Conservation (phyloP, 2,329 filamentous ascomycete genomes). For the Ceratocystis ficicola region DNA sequence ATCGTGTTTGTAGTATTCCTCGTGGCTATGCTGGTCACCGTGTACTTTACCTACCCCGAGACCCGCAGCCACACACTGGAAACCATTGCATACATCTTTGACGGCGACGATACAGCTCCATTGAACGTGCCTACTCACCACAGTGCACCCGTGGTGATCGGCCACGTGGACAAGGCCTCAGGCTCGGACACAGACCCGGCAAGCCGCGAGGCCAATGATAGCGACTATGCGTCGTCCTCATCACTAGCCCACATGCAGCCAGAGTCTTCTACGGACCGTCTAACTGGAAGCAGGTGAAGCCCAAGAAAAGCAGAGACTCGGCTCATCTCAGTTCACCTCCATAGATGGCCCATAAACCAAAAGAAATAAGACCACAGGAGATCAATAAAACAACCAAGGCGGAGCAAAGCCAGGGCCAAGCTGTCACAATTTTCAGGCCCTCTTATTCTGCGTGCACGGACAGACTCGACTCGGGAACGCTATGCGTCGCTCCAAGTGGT, state of each 20-base stretch:
- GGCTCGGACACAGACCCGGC: slow-evolving; percentile 6
- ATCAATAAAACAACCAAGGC: neutral
- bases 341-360: neutral
- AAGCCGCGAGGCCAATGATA: neutral
- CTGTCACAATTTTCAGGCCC: too few species aligned
- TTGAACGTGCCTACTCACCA: neutral
- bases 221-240: neutral
- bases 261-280: neutral
- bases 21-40: slow-evolving; percentile 36
- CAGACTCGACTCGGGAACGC: neutral
- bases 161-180: neutral
- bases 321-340: neutral
- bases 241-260: neutral
- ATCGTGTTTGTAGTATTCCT: slow-evolving; percentile 36
- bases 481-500: neutral
- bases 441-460: neutral
- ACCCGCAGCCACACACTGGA: slow-evolving; percentile 44
- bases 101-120: slow-evolving; percentile 12
- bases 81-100: slow-evolving; percentile 23
- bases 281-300: neutral
- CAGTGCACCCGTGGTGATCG: neutral
- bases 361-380: neutral
- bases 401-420: neutral
- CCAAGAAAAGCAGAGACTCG: neutral
- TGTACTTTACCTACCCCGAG: slow-evolving; percentile 76